These are phyloP conservation scores for Psidium friedrichsthalianum DNA, from an alignment of 345 rosid genomes.

Conservation along the genomic window DNA sequence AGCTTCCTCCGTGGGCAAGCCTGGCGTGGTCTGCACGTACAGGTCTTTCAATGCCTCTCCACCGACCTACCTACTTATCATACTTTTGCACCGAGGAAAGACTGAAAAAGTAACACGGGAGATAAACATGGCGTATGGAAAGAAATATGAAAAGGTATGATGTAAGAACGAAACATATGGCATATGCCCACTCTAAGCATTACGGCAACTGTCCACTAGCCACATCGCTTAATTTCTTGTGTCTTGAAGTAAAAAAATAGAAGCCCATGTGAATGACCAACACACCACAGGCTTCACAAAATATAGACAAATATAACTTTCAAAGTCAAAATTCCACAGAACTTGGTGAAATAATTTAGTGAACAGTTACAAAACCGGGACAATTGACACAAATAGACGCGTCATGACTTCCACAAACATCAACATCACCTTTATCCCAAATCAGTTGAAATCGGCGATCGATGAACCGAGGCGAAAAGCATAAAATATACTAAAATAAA, in stretches of 20 bases:
- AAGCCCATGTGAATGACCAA: background rate
- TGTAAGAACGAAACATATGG: background rate
- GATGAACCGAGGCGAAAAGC: too few species aligned
- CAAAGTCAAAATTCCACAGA: background rate
- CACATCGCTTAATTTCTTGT: background rate
- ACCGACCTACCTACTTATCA: slow-evolving; percentile 9
- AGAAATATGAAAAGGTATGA: background rate
- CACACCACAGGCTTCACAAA: background rate
- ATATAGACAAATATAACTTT: background rate
- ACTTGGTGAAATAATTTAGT: background rate
- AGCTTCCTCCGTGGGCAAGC: slow-evolving; percentile 6
- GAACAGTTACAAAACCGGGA: background rate
- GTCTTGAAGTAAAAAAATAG: background rate
- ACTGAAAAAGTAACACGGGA: slow-evolving; percentile 15
- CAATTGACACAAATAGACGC: background rate
- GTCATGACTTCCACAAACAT: background rate
- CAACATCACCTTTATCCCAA: too few species aligned
- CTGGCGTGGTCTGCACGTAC: background rate
- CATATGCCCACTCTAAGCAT: background rate
- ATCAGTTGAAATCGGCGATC: too few species aligned
- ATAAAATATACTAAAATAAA: too few species aligned
- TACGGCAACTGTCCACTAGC: background rate
- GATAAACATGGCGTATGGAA: background rate
- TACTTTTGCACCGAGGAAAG: slow-evolving; percentile 41
- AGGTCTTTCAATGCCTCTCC: background rate